Evolutionary conservation across 805 yeast species (phyloP), one percentile per base, ranked within the genome.

Genomic region (Pichia thaimueangensis): DNA sequence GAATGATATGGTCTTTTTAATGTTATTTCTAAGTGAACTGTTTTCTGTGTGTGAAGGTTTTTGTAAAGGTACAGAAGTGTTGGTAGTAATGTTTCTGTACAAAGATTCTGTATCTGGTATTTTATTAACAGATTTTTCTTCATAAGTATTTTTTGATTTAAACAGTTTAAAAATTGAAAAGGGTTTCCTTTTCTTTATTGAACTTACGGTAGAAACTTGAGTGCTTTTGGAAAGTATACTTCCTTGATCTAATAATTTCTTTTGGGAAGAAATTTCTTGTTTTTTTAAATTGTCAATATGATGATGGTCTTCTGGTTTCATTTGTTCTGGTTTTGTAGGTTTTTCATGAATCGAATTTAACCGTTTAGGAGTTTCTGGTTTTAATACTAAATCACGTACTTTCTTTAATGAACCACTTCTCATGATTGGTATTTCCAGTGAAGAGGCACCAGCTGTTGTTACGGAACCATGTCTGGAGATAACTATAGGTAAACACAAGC

Each of bases 401-500:
- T 35, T 35, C 13, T 35, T 43, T 54, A 22, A 22, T 19, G 41
- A 38, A 17, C 38, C 29, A 33, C 34, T 30, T 45, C 44, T 42
- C 20, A 24, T 35, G 13, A 35, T 15, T 9, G 23, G 19, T 11
- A n/a, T 30, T 17, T 29, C 33, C 19, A 19, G 17, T n/a, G 25
- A 15, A 19, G 12, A 20, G 20, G 16, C 22, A 25, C 23, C 37
- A 9, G 8, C 13, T 20, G 25, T 33, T 9, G 13, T 27, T 3
- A 21, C 4, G 4, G 43, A 40, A 3, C 38, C 43, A 17, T 16
- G 5, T 23, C 38, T 34, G 13, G 38, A 40, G 15, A 34, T 9
- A 19, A 40, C n/a, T 12, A 13, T 13, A 7, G 34, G 15, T 15
- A 4, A 19, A 21, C 33, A 8, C 9, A n/a, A 13, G 13, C 24